Percentiles rank a stretch among this genome's conserved stretches.
These are phyloP conservation scores for Colletotrichum noveboracense DNA, from an alignment of 2,329 filamentous ascomycete genomes.

Conservation along the genomic window DNA sequence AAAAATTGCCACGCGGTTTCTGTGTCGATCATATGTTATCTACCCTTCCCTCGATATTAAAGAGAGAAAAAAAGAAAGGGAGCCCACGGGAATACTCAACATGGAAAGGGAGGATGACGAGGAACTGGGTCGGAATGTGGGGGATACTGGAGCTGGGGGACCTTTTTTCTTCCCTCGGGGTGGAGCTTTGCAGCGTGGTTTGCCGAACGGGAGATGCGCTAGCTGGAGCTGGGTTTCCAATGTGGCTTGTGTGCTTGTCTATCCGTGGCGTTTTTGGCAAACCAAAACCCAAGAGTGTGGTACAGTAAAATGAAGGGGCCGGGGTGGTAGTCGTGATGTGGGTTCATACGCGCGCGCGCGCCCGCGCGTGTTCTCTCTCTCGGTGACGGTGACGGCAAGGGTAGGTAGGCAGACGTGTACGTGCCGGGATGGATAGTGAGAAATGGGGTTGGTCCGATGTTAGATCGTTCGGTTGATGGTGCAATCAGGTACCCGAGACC, in stretches of 20 bases:
- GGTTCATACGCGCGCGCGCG: background rate
- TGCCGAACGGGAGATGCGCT: background rate
- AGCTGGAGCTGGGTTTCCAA: background rate
- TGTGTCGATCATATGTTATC: background rate
- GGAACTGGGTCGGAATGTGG: background rate
- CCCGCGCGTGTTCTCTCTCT: background rate
- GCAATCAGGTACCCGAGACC: background rate
- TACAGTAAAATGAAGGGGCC: background rate
- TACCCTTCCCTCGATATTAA: background rate
- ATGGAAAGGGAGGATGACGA: background rate
- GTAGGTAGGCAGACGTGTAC: background rate
- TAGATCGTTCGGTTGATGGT: background rate
- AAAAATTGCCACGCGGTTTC: background rate
- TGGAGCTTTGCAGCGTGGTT: background rate
- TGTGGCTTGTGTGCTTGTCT: background rate
- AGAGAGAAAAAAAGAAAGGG: background rate
- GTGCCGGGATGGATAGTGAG: rapidly evolving
- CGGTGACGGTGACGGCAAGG: background rate
- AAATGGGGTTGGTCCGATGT: background rate
- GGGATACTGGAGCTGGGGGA: background rate
- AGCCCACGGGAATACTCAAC: background rate
- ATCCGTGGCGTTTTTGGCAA: background rate
- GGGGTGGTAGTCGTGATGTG: background rate
- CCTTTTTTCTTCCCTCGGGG: background rate
- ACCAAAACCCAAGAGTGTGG: background rate